A percentile compares a stretch with the other conserved stretches of the same genome.
Evolutionary conservation across 2,329 filamentous ascomycete species (phyloP).

Genomic region (Blastomyces silverae): DNA sequence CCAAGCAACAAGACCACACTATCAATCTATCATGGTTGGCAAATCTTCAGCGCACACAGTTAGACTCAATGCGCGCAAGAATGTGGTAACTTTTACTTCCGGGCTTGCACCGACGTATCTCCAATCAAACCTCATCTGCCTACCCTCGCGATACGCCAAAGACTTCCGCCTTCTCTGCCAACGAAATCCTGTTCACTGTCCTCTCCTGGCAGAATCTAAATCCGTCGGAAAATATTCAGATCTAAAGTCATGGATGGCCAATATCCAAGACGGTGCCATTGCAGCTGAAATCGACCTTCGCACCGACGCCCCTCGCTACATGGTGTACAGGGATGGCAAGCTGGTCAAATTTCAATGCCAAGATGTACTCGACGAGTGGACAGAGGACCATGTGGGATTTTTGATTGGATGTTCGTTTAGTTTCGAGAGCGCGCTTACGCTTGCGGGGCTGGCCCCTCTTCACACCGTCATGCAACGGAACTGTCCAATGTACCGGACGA

Average conservation of each 20-base stretch:
- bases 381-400: constrained; percentile 54
- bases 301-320: constrained; percentile 53
- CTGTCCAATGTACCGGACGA: constrained; percentile 58
- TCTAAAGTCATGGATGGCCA: constrained; percentile 36
- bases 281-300: constrained; percentile 49
- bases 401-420: constrained; percentile 59
- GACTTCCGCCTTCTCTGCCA: constrained; percentile 55
- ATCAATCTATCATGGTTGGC: neutral
- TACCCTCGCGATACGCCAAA: constrained; percentile 51
- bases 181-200: constrained; percentile 58
- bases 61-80: constrained; percentile 10
- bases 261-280: constrained; percentile 29
- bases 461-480: constrained; percentile 47
- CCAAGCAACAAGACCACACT: neutral
- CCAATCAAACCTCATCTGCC: constrained; percentile 57
- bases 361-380: constrained; percentile 50
- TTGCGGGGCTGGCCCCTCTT: constrained; percentile 47
- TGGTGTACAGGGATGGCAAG: constrained; percentile 49
- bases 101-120: constrained; percentile 51
- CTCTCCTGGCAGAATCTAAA: constrained; percentile 51
- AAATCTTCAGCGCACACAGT: neutral
- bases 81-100: constrained; percentile 39
- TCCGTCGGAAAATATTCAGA: constrained; percentile 39
- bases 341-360: constrained; percentile 35
- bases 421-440: constrained; percentile 53